A percentile compares a stretch with the other conserved stretches of the same genome.
These are phyloP conservation scores for Rugiboletus extremiorientalis DNA, from an alignment of 1,284 basidiomycete species.

Conservation along the genomic window DNA sequence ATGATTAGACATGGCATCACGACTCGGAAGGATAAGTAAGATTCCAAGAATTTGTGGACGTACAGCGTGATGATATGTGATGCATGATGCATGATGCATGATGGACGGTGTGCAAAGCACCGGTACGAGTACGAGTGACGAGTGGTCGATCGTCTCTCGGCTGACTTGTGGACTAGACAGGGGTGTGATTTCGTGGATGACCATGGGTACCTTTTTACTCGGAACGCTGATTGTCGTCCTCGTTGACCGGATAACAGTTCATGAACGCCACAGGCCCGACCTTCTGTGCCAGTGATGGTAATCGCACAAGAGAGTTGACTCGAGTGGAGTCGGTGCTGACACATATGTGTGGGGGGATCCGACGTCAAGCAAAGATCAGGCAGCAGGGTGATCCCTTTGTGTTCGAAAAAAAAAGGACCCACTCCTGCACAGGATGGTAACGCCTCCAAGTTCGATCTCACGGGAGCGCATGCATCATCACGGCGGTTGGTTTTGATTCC, in stretches of 20 bases:
- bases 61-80: neutral
- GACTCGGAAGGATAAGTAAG: neutral
- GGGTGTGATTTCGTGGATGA: neutral
- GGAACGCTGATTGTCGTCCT: neutral
- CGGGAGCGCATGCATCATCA: neutral
- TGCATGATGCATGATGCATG: too few species aligned
- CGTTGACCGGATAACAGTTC: constrained; percentile 3
- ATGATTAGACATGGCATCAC: neutral
- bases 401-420: neutral
- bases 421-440: neutral
- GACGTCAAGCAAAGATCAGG: too few species aligned
- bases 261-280: constrained; percentile 7
- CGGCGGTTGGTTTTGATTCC: neutral
- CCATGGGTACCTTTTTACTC: too few species aligned
- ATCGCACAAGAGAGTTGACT: too few species aligned
- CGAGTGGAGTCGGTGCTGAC: neutral
- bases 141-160: neutral
- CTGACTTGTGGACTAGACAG: neutral
- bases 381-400: too few species aligned
- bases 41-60: too few species aligned
- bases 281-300: neutral
- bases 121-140: neutral
- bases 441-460: neutral
- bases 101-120: neutral
- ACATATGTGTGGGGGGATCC: neutral